Percentiles rank a stretch among this genome's conserved stretches.
Conservation (phyloP, 2,329 filamentous ascomycete genomes). For the Emericellopsis cladophorae region DNA sequence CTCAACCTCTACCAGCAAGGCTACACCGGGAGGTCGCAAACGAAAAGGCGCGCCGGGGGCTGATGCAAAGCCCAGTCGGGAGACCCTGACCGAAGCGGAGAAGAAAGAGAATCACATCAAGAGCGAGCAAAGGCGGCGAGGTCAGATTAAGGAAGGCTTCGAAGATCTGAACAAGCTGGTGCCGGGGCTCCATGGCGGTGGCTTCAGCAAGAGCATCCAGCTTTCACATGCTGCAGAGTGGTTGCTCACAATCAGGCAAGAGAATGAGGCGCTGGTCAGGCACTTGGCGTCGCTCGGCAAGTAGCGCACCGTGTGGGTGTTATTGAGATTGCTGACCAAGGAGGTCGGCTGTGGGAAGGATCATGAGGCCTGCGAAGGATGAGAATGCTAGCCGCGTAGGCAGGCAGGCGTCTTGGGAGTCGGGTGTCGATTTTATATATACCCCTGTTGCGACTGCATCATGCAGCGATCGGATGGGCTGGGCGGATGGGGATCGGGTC, state of each 20-base stretch:
- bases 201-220: conserved; percentile 74
- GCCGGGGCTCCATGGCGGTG: conserved; percentile 59
- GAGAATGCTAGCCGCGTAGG: background rate
- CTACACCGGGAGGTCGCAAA: conserved; percentile 25
- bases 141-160: conserved; percentile 71
- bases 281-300: conserved; percentile 27
- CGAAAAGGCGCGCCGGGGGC: conserved; percentile 32
- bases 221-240: conserved; percentile 65
- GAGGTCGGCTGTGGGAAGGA: too few relatives aligned
- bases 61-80: conserved; percentile 35
- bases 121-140: conserved; percentile 77
- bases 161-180: conserved; percentile 68
- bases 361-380: background rate
- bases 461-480: background rate
- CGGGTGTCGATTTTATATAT: too few relatives aligned
- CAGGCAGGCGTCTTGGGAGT: background rate
- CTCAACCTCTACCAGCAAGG: background rate
- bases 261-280: conserved; percentile 49
- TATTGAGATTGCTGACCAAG: too few relatives aligned
- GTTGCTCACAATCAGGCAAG: conserved; percentile 58
- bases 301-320: too few relatives aligned
- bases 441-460: background rate
- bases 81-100: conserved; percentile 70
- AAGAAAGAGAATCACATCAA: conserved; percentile 79
- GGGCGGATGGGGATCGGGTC: background rate